These are phyloP conservation scores for Bolboschoenoplectus hybrid DNA, from an alignment of 202 grass and related monocot genomes.

Conservation along the genomic window DNA sequence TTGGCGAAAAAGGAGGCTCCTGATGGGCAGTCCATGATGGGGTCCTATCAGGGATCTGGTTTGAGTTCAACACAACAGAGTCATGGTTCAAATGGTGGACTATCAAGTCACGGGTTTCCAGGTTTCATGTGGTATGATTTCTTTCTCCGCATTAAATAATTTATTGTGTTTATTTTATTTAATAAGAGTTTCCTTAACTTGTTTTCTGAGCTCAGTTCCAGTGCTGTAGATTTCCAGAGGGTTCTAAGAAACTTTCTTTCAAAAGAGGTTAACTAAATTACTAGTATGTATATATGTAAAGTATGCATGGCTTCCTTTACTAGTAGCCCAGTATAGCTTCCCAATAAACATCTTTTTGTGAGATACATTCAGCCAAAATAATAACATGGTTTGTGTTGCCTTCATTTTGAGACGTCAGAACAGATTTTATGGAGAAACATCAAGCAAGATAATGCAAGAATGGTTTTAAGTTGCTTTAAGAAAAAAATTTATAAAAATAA, in stretches of 20 bases:
- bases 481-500: not conserved
- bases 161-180: not conserved
- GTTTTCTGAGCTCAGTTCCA: not conserved
- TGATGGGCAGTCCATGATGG: constrained; percentile 17
- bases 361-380: not conserved
- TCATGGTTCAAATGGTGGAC: constrained; percentile 42
- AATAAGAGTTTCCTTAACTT: not conserved
- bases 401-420: not conserved
- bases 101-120: not conserved
- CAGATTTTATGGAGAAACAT: not conserved
- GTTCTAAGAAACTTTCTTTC: not conserved
- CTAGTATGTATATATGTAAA: not conserved
- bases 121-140: constrained; percentile 38
- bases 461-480: not conserved
- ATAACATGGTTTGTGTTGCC: not conserved
- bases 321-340: not conserved
- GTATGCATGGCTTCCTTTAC: not conserved
- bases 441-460: not conserved
- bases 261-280: not conserved
- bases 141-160: not conserved
- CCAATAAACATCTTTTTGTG: not conserved
- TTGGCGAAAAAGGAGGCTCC: constrained; percentile 28
- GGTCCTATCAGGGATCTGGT: constrained; percentile 31
- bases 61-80: constrained; percentile 32
- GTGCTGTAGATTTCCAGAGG: not conserved